Evolutionary conservation across 2,329 filamentous ascomycete genomes (phyloP).

Genomic region (Alternaria atra): DNA sequence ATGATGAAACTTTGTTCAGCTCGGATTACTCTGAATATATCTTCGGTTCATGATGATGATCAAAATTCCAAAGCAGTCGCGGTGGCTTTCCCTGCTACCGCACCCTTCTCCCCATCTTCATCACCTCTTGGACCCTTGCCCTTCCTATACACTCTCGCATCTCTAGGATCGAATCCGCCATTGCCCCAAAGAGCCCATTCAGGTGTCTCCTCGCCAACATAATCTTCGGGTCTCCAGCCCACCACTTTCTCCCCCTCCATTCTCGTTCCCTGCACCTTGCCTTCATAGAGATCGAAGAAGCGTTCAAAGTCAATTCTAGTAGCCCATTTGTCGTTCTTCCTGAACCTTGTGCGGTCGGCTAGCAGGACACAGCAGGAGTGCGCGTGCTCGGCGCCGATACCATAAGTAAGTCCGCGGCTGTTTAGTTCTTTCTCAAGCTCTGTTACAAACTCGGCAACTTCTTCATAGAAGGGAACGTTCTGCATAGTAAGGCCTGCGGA

Average conservation of each 20-base stretch:
- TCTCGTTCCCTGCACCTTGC: constrained; percentile 49
- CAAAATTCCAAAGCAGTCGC: constrained; percentile 23
- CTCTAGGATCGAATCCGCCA: constrained; percentile 91
- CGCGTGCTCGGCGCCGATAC: constrained; percentile 92
- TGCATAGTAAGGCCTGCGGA: constrained; percentile 93
- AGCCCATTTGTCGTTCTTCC: constrained; percentile 81
- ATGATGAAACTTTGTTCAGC: constrained; percentile 2
- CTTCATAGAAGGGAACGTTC: constrained; percentile 95
- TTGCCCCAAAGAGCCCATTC: constrained; percentile 97
- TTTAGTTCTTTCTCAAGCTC: constrained; percentile 75
- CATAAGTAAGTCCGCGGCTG: constrained; percentile 78
- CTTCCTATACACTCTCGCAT: constrained; percentile 87
- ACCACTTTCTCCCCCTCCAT: constrained; percentile 56
- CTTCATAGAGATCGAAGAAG: constrained; percentile 86
- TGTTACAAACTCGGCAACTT: constrained; percentile 82
- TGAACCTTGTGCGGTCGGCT: constrained; percentile 78
- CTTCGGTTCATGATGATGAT: background rate
- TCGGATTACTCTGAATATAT: background rate
- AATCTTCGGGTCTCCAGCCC: constrained; percentile 89
- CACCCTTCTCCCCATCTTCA: constrained; percentile 17
- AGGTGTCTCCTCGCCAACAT: constrained; percentile 83
- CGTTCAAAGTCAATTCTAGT: constrained; percentile 88
- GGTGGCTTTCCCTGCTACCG: constrained; percentile 14
- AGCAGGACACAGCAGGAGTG: constrained; percentile 93
- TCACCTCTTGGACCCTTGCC: constrained; percentile 65